Evolutionary conservation across 257 asterid genomes (phyloP).

Genomic region (Mitragyna speciosa): DNA sequence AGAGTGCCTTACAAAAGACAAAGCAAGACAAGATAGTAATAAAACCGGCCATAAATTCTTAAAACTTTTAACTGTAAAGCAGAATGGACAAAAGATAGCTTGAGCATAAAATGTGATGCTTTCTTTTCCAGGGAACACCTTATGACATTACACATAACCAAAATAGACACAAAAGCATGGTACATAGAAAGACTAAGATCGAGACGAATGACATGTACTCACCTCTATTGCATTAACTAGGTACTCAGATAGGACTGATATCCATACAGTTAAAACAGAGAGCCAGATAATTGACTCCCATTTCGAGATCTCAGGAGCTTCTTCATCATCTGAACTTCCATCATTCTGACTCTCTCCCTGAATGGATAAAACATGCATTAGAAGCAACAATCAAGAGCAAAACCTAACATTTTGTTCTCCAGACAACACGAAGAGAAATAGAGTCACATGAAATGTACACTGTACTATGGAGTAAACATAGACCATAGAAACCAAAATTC

Average conservation of each 20-base stretch:
- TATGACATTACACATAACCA: neutral
- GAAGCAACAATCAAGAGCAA: conserved; percentile 14
- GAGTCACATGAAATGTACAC: neutral
- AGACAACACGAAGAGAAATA: neutral
- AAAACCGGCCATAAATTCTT: neutral
- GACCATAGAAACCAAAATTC: neutral
- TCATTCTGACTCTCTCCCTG: conserved; percentile 50
- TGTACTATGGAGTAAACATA: neutral
- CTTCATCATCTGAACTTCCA: conserved; percentile 50
- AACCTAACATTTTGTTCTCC: conserved; percentile 11
- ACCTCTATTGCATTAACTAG: conserved; percentile 80
- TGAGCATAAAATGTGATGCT: neutral
- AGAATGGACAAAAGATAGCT: neutral
- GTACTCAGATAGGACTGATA: conserved; percentile 67
- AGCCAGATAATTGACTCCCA: conserved; percentile 78
- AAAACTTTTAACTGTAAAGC: neutral
- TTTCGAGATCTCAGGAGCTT: conserved; percentile 59
- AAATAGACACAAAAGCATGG: neutral
- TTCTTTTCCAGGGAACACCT: neutral
- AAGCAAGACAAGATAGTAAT: neutral
- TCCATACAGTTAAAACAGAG: conserved; percentile 51
- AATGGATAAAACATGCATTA: conserved; percentile 14
- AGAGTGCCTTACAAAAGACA: neutral
- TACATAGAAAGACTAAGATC: neutral
- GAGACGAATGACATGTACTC: conserved; percentile 8